These are phyloP conservation scores for Dacryopinax primogenitus DNA, from an alignment of 768 basidiomycete genomes.

Conservation along the genomic window DNA sequence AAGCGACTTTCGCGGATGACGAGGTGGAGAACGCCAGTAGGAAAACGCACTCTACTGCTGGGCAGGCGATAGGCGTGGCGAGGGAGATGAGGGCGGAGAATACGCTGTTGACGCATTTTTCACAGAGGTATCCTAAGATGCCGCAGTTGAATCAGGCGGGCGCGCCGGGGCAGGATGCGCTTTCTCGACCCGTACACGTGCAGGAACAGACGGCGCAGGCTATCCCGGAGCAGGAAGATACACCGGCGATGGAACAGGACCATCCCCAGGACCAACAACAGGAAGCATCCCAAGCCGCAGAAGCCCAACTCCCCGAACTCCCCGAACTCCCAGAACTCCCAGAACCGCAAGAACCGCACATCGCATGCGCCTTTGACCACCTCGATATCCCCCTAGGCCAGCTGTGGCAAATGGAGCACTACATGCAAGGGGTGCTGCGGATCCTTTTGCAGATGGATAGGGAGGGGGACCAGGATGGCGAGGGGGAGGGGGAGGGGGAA, in stretches of 20 bases:
- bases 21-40: conserved; percentile 53
- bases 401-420: conserved; percentile 77
- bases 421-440: conserved; percentile 31
- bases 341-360: conserved; percentile 30
- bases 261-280: no score
- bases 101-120: conserved; percentile 89
- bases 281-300: no score
- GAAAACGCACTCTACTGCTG: conserved; percentile 83
- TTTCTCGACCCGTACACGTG: no score
- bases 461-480: not conserved
- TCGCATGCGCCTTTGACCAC: conserved; percentile 76
- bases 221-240: conserved; percentile 20
- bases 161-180: conserved; percentile 8
- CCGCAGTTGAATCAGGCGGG: conserved; percentile 36
- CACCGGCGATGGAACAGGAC: conserved; percentile 11
- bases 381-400: conserved; percentile 56
- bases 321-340: conserved; percentile 12
- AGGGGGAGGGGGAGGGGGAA: not conserved
- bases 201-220: not conserved
- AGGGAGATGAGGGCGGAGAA: conserved; percentile 72
- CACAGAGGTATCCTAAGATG: conserved; percentile 81
- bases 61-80: conserved; percentile 73
- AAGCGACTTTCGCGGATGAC: conserved; percentile 84
- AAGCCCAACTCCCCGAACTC: no score
- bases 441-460: not conserved